Evolutionary conservation across 2,329 filamentous ascomycete species (phyloP).

Genomic region (Penicillium polonicum): DNA sequence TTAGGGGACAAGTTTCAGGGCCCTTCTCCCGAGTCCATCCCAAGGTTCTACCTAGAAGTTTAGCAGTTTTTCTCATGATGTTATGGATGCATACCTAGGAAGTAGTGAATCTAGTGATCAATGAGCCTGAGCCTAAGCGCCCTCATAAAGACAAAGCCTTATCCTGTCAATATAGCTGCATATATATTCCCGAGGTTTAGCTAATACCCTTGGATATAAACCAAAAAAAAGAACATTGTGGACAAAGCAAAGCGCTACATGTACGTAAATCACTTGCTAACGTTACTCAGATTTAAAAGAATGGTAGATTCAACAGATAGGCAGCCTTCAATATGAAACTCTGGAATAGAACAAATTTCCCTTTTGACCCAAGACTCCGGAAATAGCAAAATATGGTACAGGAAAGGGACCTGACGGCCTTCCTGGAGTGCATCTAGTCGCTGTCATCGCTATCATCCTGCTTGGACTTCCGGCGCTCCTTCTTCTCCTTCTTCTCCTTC

Average conservation of each 20-base stretch:
- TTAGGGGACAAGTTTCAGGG: too few relatives aligned
- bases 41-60: too few relatives aligned
- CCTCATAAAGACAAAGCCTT: background rate
- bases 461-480: slow-evolving; percentile 76
- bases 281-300: slow-evolving; percentile 3
- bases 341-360: slow-evolving; percentile 31
- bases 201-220: background rate
- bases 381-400: slow-evolving; percentile 43
- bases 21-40: too few relatives aligned
- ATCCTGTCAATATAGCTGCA: background rate
- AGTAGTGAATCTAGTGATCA: too few relatives aligned
- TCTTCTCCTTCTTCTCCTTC: slow-evolving; percentile 56
- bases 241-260: background rate
- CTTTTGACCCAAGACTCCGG: slow-evolving; percentile 45
- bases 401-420: slow-evolving; percentile 30
- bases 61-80: too few relatives aligned
- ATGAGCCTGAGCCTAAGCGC: too few relatives aligned
- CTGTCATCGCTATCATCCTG: slow-evolving; percentile 67
- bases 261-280: background rate
- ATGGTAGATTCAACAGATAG: slow-evolving; percentile 12
- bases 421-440: slow-evolving; percentile 37
- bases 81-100: too few relatives aligned
- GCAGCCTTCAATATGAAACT: slow-evolving; percentile 26
- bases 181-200: background rate
- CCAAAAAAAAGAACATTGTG: background rate